Percentiles rank a stretch among this genome's conserved stretches.
Conservation (phyloP, 2,329 filamentous ascomycete genomes). For the Pestalotiopsis sp. region DNA sequence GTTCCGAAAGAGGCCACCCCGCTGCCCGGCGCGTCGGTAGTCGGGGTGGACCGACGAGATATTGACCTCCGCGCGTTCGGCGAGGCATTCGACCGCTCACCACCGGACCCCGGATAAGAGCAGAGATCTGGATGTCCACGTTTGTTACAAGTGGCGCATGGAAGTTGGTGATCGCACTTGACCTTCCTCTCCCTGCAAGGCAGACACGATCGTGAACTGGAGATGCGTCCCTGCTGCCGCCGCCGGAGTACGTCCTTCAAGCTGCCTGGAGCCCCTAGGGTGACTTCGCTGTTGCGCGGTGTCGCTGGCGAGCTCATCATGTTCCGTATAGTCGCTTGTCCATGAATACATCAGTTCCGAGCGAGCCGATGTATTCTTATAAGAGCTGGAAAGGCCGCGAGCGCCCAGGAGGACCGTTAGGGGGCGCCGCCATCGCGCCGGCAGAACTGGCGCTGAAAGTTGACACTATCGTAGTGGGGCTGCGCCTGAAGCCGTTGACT, state of each 20-base stretch:
- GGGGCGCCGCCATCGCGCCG: background rate
- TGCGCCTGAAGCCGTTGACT: background rate
- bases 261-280: background rate
- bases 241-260: background rate
- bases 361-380: background rate
- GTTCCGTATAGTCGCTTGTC: background rate
- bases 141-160: background rate
- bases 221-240: background rate
- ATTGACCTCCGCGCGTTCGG: background rate
- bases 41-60: background rate
- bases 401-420: background rate
- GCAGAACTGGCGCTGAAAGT: background rate
- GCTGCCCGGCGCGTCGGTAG: background rate
- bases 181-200: constrained; percentile 4
- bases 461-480: background rate
- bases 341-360: background rate
- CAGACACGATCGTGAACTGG: background rate
- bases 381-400: background rate
- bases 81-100: background rate
- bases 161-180: constrained; percentile 1
- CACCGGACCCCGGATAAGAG: background rate
- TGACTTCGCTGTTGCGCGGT: background rate
- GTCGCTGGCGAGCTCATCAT: background rate
- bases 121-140: background rate
- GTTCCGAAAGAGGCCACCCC: background rate